Evolutionary conservation across 2,329 filamentous ascomycete genomes (phyloP).

Genomic region (Chaetoscypha palmicola): DNA sequence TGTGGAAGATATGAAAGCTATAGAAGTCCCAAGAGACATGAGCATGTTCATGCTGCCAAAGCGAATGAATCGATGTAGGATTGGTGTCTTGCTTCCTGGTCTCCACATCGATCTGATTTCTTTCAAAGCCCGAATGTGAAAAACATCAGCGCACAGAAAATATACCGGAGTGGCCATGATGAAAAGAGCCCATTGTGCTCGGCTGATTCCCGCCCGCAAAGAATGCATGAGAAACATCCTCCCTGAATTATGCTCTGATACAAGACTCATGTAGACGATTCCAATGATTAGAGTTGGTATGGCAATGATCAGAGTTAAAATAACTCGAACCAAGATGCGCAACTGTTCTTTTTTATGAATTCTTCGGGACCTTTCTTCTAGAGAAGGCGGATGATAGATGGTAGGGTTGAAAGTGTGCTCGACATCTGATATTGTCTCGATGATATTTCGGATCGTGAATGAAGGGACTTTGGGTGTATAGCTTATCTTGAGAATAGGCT

Average conservation of each 20-base stretch:
- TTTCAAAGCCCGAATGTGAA: conserved; percentile 72
- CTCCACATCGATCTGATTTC: conserved; percentile 75
- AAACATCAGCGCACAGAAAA: conserved; percentile 78
- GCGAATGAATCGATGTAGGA: conserved; percentile 73
- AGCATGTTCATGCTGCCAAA: conserved; percentile 97
- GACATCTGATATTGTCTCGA: conserved; percentile 57
- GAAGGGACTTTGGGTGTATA: conserved; percentile 62
- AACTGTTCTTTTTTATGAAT: conserved; percentile 66
- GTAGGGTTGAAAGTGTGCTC: conserved; percentile 61
- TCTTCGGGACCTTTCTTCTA: conserved; percentile 71
- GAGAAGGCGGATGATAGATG: conserved; percentile 71
- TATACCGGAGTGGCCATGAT: conserved; percentile 80
- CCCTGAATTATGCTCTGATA: conserved; percentile 50
- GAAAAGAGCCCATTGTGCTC: conserved; percentile 73
- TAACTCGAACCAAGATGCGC: conserved; percentile 61
- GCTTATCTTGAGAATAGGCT: conserved; percentile 61
- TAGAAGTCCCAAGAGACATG: conserved; percentile 79
- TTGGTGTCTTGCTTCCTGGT: conserved; percentile 61
- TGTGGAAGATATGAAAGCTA: conserved; percentile 79
- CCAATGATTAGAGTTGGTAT: conserved; percentile 84
- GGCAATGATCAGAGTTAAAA: conserved; percentile 60
- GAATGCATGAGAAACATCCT: conserved; percentile 63
- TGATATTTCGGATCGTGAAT: conserved; percentile 70
- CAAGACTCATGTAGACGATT: conserved; percentile 83
- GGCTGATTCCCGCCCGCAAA: conserved; percentile 65